phyloP scores from a whole-genome alignment of 306 rosid genomes.

The Glycine latifolia region DNA sequence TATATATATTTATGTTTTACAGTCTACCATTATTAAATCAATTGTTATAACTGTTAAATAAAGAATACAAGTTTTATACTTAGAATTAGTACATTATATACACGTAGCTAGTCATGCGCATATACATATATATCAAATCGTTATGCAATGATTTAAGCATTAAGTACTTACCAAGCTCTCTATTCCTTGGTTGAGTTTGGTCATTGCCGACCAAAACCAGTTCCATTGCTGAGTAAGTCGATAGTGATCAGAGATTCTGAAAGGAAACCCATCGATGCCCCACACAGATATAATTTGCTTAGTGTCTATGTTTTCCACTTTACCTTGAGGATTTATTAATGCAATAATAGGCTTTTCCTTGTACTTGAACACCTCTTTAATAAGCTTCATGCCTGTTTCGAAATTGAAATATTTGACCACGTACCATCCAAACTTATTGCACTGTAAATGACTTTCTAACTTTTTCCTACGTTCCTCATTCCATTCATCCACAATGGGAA shows the following conservation, averaged over 20 bases:
- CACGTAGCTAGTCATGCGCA: too few species aligned
- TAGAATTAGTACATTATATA: too few species aligned
- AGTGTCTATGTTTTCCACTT: conserved; percentile 31
- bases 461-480: neutral
- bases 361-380: conserved; percentile 12
- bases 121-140: too few species aligned
- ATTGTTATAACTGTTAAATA: too few species aligned
- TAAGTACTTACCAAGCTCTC: conserved; percentile 34
- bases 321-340: conserved; percentile 48
- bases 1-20: too few species aligned
- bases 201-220: conserved; percentile 49
- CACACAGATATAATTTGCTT: conserved; percentile 39
- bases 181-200: conserved; percentile 9
- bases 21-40: too few species aligned
- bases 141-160: neutral
- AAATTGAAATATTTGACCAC: conserved; percentile 17
- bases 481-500: conserved; percentile 45
- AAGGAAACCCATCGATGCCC: conserved; percentile 49
- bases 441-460: neutral
- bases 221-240: conserved; percentile 42
- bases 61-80: too few species aligned
- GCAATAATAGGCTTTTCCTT: neutral
- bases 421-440: conserved; percentile 39
- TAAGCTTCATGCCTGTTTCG: neutral
- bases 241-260: conserved; percentile 28